A percentile compares a stretch with the other conserved stretches of the same genome.
Conservation (phyloP, 306 rosid species). For the Inga oerstediana region DNA sequence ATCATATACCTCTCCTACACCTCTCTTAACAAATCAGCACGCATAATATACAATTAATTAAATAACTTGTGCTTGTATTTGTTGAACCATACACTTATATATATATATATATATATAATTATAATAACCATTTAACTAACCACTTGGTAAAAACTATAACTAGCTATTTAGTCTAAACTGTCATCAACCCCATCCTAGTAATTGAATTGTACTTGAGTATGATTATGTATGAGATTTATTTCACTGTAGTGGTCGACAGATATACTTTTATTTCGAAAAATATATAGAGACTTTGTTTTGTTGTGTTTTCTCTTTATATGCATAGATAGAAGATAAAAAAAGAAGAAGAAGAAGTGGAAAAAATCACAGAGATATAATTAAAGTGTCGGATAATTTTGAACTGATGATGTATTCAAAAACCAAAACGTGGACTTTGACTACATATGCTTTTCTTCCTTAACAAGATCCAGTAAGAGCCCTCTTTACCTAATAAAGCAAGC, state of each 20-base stretch:
- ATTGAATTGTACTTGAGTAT: neutral
- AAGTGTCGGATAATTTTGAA: constrained; percentile 39
- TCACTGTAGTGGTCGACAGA: neutral
- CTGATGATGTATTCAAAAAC: constrained; percentile 19
- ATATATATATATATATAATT: neutral
- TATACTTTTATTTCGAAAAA: neutral
- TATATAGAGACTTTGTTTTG: neutral
- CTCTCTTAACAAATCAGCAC: neutral
- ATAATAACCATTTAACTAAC: neutral
- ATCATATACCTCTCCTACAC: neutral
- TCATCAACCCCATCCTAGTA: neutral
- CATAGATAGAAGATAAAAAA: constrained; percentile 39
- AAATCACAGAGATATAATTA: constrained; percentile 33
- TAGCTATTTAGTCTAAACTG: neutral
- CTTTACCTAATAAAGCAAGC: constrained; percentile 57
- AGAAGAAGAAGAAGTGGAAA: constrained; percentile 19
- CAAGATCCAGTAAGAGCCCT: constrained; percentile 63
- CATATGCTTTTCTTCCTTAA: constrained; percentile 68
- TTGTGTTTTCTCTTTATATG: constrained; percentile 26
- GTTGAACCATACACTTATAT: neutral
- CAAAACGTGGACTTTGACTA: constrained; percentile 65
- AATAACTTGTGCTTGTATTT: neutral
- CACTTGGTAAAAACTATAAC: neutral
- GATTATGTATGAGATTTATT: neutral
- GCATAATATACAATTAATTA: neutral